phyloP scores from a whole-genome alignment of 257 asterid genomes.

The Fraxinus anomala region DNA sequence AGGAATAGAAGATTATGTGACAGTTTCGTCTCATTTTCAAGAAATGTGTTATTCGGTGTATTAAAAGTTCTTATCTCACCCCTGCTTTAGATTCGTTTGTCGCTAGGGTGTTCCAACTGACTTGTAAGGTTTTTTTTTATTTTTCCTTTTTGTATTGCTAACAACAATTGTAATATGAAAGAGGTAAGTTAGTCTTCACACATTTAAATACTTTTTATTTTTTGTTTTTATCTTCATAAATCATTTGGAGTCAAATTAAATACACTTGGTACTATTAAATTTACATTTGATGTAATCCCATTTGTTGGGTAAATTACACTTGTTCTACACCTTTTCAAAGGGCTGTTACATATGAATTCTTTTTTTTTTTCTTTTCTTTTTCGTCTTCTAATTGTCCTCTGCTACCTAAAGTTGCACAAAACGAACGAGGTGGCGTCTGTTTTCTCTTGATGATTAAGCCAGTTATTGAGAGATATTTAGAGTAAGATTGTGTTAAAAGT shows the following conservation, averaged over 20 bases:
- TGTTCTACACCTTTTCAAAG: neutral
- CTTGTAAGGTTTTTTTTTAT: neutral
- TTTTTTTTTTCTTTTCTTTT: too few relatives aligned
- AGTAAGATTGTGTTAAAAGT: too few relatives aligned
- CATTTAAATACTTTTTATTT: constrained; percentile 1
- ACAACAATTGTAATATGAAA: constrained; percentile 21
- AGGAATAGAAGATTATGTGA: constrained; percentile 13
- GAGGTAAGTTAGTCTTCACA: constrained; percentile 22
- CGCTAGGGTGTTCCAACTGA: constrained; percentile 32
- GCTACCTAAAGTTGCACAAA: too few relatives aligned
- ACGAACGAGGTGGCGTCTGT: too few relatives aligned
- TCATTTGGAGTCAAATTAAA: constrained; percentile 21
- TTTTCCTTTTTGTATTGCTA: neutral
- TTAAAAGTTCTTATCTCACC: constrained; percentile 36
- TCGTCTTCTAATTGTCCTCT: too few relatives aligned
- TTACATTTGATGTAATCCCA: constrained; percentile 26
- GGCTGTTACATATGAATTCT: neutral
- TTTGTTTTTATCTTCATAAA: constrained; percentile 17
- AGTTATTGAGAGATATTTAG: too few relatives aligned
- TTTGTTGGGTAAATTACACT: constrained; percentile 14
- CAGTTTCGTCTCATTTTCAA: constrained; percentile 25
- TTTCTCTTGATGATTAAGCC: too few relatives aligned
- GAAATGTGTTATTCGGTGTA: constrained; percentile 14
- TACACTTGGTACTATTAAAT: constrained; percentile 26
- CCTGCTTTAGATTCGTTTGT: constrained; percentile 51